Evolutionary conservation across 1,139 yeast genomes (phyloP).

Genomic region (Suhomyces wounanorum): DNA sequence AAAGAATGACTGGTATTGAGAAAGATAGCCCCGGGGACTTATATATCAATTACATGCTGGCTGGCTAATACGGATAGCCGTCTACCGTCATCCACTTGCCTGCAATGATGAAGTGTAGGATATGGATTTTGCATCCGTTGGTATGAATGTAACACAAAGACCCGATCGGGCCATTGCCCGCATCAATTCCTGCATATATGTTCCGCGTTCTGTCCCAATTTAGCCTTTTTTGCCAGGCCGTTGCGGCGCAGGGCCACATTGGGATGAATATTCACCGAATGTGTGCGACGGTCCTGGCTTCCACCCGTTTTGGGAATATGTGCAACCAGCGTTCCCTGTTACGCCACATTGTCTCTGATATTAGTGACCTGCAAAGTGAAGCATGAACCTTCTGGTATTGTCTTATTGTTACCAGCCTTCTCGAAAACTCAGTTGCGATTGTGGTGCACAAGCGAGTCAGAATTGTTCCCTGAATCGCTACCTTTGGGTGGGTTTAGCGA

Average conservation of each 20-base stretch:
- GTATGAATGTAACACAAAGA: constrained; percentile 6
- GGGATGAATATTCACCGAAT: constrained; percentile 5
- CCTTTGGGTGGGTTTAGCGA: not conserved
- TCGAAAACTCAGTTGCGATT: not conserved
- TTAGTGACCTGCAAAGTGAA: not conserved
- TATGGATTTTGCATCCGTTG: constrained; percentile 5
- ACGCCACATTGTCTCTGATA: not conserved
- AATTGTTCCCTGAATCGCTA: not conserved
- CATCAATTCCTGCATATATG: not conserved
- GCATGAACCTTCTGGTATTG: not conserved
- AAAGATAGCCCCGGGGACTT: not conserved
- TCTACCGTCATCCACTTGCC: not conserved
- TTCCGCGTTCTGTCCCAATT: constrained; percentile 1
- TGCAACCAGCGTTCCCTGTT: constrained; percentile 5
- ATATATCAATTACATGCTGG: not conserved
- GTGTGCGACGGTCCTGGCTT: constrained; percentile 7
- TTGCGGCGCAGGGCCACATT: constrained; percentile 4
- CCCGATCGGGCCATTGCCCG: constrained; percentile 9
- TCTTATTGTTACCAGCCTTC: constrained; percentile 1
- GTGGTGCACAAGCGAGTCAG: not conserved
- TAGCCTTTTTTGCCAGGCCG: constrained; percentile 1
- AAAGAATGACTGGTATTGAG: not conserved
- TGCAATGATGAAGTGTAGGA: not conserved
- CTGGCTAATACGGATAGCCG: not conserved
- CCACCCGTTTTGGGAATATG: constrained; percentile 5